Percentiles rank a stretch among this genome's conserved stretches.
These are phyloP conservation scores for Syzygium aqueum DNA, from an alignment of 345 rosid species.

Conservation along the genomic window DNA sequence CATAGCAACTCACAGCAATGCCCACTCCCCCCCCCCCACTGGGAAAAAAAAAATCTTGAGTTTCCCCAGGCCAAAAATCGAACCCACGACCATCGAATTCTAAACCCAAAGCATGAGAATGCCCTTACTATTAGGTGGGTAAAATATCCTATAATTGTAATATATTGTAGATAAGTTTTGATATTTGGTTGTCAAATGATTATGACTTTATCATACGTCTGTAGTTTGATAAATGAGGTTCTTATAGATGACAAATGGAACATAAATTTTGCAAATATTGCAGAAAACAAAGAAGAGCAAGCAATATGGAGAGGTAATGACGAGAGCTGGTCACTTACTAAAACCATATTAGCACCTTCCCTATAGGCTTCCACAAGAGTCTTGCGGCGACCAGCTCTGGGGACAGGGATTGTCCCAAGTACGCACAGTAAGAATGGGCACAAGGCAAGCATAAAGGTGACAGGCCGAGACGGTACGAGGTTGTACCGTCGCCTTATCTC, in stretches of 20 bases:
- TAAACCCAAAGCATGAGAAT: not conserved
- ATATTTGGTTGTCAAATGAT: not conserved
- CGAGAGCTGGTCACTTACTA: not conserved
- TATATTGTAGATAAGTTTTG: not conserved
- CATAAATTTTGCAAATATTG: not conserved
- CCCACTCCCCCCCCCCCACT: too few species aligned
- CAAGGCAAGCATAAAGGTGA: not conserved
- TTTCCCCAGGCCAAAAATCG: rapidly evolving
- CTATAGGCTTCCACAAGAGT: not conserved
- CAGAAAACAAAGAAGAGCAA: not conserved
- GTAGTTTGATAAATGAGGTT: not conserved
- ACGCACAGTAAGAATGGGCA: not conserved
- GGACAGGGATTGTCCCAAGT: not conserved
- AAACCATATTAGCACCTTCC: not conserved
- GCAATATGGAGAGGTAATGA: not conserved
- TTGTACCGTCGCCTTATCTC: too few species aligned
- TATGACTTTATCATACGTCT: not conserved
- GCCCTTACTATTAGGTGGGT: not conserved
- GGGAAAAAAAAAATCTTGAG: not conserved
- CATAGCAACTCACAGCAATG: not conserved
- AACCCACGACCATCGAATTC: not conserved
- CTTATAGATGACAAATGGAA: not conserved
- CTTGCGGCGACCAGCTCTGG: not conserved
- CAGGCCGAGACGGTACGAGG: not conserved
- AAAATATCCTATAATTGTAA: not conserved